Base-by-base conservation (phyloP, 495 filamentous ascomycete species). In the Mytilinidion resinicola region DNA sequence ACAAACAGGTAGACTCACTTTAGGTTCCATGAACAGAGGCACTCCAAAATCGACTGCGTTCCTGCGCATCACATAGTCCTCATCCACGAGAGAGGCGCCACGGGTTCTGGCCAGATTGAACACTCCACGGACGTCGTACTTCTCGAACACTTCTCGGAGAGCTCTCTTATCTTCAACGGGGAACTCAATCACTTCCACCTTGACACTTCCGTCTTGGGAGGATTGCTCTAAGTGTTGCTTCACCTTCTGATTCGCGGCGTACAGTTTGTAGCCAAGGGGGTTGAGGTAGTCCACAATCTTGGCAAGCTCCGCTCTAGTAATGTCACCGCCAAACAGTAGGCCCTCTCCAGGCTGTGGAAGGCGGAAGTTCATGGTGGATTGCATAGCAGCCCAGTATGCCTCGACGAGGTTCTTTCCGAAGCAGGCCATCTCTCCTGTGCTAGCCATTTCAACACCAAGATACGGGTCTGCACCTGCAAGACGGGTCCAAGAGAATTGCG, bases 301-400 rank as follows among this genome's bases (percentile, higher is more conserved):
- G 36, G 83, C 77, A 52, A 98, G 78, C 65, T 87, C 83, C 56
- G 76, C 73, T 63, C 81, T 80, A 36, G 67, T 70, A 33, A 84
- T 77, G 70, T 96, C 88, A 63, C 93, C 93, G 57, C 93, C 93
- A 65, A 97, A 89, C 34, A 98, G 83, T 58, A 98, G 82, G 72
- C 93, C 93, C 76, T 95, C 89, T 64, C 93, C 93, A 25, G 89
- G 87, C 72, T 92, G 84, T 14, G 93, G 93, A 55, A 96, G 78
- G 56, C 90, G 87, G 86, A 98, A 98, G 83, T 96, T 98, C 93
- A 97, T 98, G 61, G 90, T 93, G 20, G 90, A 91, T 76, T 98
- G 93, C 56, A 96, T 77, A 11, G 91, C 91, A 5, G 90, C 79
- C 93, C 93, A 97, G 81, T 98, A 98, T 34, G 93, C 95, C 73